Evolutionary conservation across 148 eudicot species (phyloP).

Genomic region (Spergularia marina): DNA sequence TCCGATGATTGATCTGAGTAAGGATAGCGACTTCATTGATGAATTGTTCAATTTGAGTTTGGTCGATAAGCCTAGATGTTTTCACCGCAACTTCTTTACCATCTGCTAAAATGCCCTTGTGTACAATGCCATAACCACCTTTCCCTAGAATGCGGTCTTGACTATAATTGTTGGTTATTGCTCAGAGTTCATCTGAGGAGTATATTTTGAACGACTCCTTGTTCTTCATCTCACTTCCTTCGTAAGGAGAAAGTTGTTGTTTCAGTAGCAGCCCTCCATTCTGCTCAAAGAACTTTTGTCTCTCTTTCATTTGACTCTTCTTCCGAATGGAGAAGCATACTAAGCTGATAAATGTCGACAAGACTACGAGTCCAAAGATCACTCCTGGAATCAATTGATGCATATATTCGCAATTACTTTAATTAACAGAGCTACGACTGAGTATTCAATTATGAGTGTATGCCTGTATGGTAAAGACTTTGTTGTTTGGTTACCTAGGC

Average conservation of each 20-base stretch:
- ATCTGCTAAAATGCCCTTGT: slow-evolving; percentile 27
- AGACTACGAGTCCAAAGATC: slow-evolving; percentile 1
- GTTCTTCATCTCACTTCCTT: not conserved
- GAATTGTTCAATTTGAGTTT: slow-evolving; percentile 27
- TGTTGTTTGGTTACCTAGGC: slow-evolving; percentile 13
- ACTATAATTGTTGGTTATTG: slow-evolving; percentile 16
- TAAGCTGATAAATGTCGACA: not conserved
- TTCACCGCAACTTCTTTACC: slow-evolving; percentile 21
- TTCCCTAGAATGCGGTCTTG: slow-evolving; percentile 24
- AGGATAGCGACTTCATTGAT: slow-evolving; percentile 26
- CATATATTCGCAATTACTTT: too few species aligned
- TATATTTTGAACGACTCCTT: slow-evolving; percentile 19
- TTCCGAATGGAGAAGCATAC: not conserved
- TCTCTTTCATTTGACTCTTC: slow-evolving; percentile 6
- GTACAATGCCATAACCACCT: slow-evolving; percentile 26
- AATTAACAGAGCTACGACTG: not conserved
- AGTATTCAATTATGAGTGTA: too few species aligned
- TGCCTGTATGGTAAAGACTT: too few species aligned
- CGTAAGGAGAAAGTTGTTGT: slow-evolving; percentile 2
- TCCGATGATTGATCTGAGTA: slow-evolving; percentile 30
- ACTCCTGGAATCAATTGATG: not conserved
- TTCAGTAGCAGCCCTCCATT: slow-evolving; percentile 23
- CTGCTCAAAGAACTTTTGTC: slow-evolving; percentile 17
- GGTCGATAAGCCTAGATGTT: slow-evolving; percentile 11
- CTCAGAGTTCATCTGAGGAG: slow-evolving; percentile 14